Base-by-base conservation (phyloP, 164 flowering plant genomes). In the Aristolochia californica region DNA sequence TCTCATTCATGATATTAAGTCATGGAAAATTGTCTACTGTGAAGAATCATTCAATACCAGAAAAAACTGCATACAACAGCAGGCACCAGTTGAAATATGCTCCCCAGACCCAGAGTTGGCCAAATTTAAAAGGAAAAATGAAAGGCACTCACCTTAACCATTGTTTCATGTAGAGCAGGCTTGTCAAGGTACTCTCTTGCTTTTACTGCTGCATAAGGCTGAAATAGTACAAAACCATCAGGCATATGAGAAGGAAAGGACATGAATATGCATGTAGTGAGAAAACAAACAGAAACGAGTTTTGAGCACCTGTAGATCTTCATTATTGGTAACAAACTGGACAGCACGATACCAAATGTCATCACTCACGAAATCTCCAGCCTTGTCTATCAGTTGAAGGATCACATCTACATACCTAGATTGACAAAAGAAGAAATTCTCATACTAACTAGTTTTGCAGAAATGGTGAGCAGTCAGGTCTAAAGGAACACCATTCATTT, bases 331-430 rank as follows among this genome's bases (percentile, higher is more conserved):
- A 63, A 94, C 99, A 70, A 88, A 91, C 70, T 90, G 97, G 62
- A 94, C 96, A 58, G 91, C 99, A 57, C 99, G 99, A 56, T 80
- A 94, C 99, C 99, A 94, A 66, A 94, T 94, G 77, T 94, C 99
- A 83, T 94, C 99, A 58, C 99, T 94, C 45, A 94, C 93, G 74
- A 94, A 94, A 73, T 94, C 99, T 45, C 99, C 99, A 16, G 99
- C 99, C 76, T 94, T 94, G 77, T 94, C 99, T 73, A 94, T 90
- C 79, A 94, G 75, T 77, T 94, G 99, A 73, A 94, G 94, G 59
- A 94, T 91, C 68, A 94, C 97, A 82, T 94, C 97, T 49, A 94
- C 90, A 80, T 94, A 94, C 99, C 99, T 94, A 77, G 22, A 62
- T 60, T 40, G 34, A 64, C 23, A 51, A 52, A 65, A 26, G 59